Base-by-base conservation (phyloP, 306 rosid species). In the Prunus fruticosa region DNA sequence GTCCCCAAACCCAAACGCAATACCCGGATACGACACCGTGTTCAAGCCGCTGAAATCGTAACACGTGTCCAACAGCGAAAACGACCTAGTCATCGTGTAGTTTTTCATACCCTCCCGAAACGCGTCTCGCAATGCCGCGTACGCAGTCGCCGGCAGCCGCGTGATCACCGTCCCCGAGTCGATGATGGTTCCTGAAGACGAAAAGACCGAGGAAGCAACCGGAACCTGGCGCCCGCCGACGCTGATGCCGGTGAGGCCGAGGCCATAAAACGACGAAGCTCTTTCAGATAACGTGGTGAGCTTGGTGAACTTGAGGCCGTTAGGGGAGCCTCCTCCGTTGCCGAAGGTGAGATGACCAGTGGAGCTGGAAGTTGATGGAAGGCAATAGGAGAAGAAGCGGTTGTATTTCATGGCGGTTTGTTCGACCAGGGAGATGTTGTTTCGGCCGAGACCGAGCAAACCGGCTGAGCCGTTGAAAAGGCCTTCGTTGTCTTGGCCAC, bases 401-500 rank as follows among this genome's bases (percentile, higher is more conserved):
- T 69, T 11, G 71, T 89, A 93, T 25, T 83, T 88, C 8, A 43
- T 2, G 19, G 91, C 82, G 0, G 92, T 89, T 61, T 91, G 98
- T 70, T 88, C 82, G 72, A 93, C 83, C 11, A 93, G 28, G 62
- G 98, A 93, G 71, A 93, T 76, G 0, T 83, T 82, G 81, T 86
- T 80, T 25, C 97, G 91, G 73, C 97, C 98, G 4, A 93, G 95
- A 77, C 98, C 97, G 6, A 93, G 62, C 14, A 91, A 75, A 0
- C 98, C 97, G 25, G 97, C 93, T 0, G 84, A 8, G 34, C 91
- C 84, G 0, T 82, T 66, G 46, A 88, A 88, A 56, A 84, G 81
- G 14, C 98, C 98, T 2, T 63, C 63, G 82, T 93, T 93, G 76
- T 93, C 18, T 30, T 91, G 87, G 82, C 98, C 97, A 50, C 97